Evolutionary conservation across 179 eudicot species (phyloP), one percentile per base, ranked within the genome.

Genomic region (Gypsophila paniculata): DNA sequence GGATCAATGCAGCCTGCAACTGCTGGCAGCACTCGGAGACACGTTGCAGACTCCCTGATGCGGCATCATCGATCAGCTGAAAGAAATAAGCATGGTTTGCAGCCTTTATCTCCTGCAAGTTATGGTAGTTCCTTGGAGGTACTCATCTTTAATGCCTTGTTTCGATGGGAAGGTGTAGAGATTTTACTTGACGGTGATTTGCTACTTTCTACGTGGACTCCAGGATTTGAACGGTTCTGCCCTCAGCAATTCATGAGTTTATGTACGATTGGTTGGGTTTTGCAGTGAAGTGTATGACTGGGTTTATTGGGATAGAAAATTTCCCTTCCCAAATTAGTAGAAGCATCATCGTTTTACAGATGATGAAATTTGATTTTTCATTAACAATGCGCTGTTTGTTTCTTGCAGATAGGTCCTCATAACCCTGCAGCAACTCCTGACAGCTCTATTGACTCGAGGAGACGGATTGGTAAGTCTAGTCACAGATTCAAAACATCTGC

Each of bases 91-190:
- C 88, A 73, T 74, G 86, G 82, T 66, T 62, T 86, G 75, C 97
- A 82, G 80, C 91, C 94, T 54, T 81, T 84, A 19, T 94, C 96
- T 78, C 97, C 99, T 19, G 87, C 85, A 54, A 94, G 97, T 82
- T 87, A 86, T 77, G 91, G 87, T 17, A 94, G 99, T 75, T 94
- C 99, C 71, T 78, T 94, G 85, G 99, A 94, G 99, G 94, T 88
- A 68, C 12, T 17, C 62, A 18, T 64, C 62, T 68, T 5, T 15
- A 39, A 29, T 4, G 22, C 68, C 29, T 63, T 44, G 15, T 17
- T 5, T 42, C 1, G 34, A 29, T 29, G 34, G 34, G 34, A 29
- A 29, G 34, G 34, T 29, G 1, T 29, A 29, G 4, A 29, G 34
- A 29, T 29, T 29, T 29, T 29, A 29, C 34, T 29, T 29, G 34